Evolutionary conservation across 371 early-diverging fungal genomes (phyloP).

Genomic region (Batkoa obscura): DNA sequence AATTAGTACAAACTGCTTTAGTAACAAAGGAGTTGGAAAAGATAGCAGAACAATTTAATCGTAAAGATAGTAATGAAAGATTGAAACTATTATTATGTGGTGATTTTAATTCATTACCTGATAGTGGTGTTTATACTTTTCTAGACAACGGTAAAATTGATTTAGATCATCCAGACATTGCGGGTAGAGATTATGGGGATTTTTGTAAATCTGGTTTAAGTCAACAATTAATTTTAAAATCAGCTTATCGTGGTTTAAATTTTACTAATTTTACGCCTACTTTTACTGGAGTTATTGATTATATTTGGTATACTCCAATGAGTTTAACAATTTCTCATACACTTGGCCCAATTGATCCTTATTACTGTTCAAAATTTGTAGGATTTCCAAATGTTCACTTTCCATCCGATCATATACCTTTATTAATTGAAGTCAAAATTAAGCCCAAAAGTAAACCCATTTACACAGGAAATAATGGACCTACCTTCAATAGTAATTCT

Average conservation of each 20-base stretch:
- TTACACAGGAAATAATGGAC: conserved; percentile 1
- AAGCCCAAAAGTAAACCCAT: conserved; percentile 7
- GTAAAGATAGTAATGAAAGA: conserved; percentile 13
- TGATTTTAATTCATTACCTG: conserved; percentile 91
- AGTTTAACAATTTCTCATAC: conserved; percentile 62
- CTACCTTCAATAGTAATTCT: background rate
- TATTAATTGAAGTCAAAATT: conserved; percentile 13
- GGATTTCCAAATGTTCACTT: conserved; percentile 92
- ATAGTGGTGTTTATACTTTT: conserved; percentile 86
- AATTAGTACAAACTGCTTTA: conserved; percentile 92
- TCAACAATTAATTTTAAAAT: conserved; percentile 61
- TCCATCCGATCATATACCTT: conserved; percentile 69
- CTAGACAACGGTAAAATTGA: conserved; percentile 42
- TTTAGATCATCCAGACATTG: conserved; percentile 72
- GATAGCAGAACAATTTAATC: conserved; percentile 24
- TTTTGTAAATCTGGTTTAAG: conserved; percentile 68
- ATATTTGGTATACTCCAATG: conserved; percentile 81
- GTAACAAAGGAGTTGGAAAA: conserved; percentile 80
- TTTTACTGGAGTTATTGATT: conserved; percentile 91
- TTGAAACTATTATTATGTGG: conserved; percentile 69
- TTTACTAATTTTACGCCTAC: conserved; percentile 92
- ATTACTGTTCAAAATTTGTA: conserved; percentile 54
- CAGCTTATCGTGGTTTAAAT: conserved; percentile 55
- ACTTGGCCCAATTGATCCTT: conserved; percentile 65
- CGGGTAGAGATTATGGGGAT: conserved; percentile 56